phyloP scores from a whole-genome alignment of 371 early-diverging fungal genomes.

The Mucor piriformis region DNA sequence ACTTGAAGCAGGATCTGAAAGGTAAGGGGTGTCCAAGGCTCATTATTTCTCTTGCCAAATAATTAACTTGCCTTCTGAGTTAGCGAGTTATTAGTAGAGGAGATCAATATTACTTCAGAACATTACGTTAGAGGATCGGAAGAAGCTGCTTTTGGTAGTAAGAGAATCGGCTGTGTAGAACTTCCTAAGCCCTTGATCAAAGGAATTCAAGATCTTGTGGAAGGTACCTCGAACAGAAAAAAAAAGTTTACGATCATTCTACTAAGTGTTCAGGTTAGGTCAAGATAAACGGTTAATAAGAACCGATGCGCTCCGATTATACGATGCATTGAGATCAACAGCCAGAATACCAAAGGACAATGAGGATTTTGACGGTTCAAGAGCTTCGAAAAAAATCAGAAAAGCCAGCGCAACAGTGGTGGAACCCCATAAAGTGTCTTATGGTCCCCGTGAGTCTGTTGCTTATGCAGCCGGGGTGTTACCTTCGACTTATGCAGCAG shows the following conservation, averaged over 20 bases:
- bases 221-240: conserved; percentile 10
- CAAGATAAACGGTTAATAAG: conserved; percentile 63
- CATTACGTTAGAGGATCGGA: conserved; percentile 57
- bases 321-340: conserved; percentile 72
- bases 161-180: conserved; percentile 69
- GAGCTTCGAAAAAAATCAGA: conserved; percentile 34
- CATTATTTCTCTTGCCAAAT: no score
- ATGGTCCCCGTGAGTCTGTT: conserved; percentile 71
- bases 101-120: conserved; percentile 9
- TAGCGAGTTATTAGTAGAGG: conserved; percentile 12
- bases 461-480: conserved; percentile 80
- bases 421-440: conserved; percentile 72
- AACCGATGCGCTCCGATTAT: conserved; percentile 69
- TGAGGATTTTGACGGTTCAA: conserved; percentile 10
- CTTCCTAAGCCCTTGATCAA: conserved; percentile 59
- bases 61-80: not conserved
- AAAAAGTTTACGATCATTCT: not conserved
- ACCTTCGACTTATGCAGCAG: conserved; percentile 70
- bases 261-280: conserved; percentile 21
- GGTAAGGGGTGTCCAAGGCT: no score
- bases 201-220: conserved; percentile 52
- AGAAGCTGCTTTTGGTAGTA: conserved; percentile 74
- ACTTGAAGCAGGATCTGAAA: conserved; percentile 9
- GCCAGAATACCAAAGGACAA: conserved; percentile 30
- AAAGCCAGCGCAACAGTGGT: conserved; percentile 9